Evolutionary conservation across 2,329 filamentous ascomycete genomes (phyloP).

Genomic region (Fusarium musae): DNA sequence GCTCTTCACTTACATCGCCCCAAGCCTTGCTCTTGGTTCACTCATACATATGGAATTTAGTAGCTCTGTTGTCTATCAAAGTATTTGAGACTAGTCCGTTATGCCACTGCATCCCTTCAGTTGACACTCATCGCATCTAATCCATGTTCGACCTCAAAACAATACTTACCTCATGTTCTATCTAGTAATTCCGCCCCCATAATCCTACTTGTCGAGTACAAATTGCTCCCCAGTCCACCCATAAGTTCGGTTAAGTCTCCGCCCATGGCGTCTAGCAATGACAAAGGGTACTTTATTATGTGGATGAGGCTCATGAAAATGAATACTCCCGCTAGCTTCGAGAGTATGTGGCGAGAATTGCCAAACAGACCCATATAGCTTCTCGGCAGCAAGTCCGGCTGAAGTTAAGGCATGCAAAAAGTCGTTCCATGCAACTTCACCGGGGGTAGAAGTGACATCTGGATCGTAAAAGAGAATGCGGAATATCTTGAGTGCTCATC

Average conservation of each 20-base stretch:
- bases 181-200: neutral
- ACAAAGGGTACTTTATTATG: neutral
- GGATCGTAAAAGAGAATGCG: neutral
- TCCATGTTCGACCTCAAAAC: neutral
- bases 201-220: slow-evolving; percentile 24
- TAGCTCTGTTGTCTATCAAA: neutral
- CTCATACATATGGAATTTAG: neutral
- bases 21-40: neutral
- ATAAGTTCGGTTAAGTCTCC: slow-evolving; percentile 49
- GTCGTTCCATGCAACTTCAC: neutral
- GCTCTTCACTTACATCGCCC: fast-evolving
- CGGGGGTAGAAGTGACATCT: neutral
- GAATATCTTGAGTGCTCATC: neutral
- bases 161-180: neutral
- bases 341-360: neutral
- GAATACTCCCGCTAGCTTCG: neutral
- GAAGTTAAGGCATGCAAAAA: neutral
- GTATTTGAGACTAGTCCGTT: too few relatives aligned
- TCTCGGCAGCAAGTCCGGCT: neutral
- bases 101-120: neutral
- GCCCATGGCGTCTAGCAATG: neutral
- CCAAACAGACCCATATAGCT: neutral
- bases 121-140: neutral
- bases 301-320: neutral
- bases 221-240: slow-evolving; percentile 63